Conservation (phyloP, 352 stramenopile species). For the Hyaloperonospora arabidopsidis region DNA sequence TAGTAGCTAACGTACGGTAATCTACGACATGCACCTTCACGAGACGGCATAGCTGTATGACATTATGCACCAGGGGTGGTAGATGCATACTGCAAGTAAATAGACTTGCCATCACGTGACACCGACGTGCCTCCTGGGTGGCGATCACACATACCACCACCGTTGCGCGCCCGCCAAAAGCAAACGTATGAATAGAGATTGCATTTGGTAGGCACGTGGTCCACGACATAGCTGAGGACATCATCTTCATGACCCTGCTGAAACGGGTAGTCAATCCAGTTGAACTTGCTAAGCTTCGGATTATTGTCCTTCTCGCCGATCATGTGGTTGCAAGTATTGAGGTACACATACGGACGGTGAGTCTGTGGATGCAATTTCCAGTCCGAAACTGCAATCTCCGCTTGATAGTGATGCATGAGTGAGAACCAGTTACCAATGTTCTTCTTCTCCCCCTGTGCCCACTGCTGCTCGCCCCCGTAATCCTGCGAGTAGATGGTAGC, state of each 20-base stretch:
- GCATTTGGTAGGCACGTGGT: slow-evolving; percentile 78
- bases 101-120: slow-evolving; percentile 49
- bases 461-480: slow-evolving; percentile 68
- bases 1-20: slow-evolving; percentile 17
- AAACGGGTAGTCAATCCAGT: slow-evolving; percentile 81
- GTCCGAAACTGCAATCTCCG: slow-evolving; percentile 37
- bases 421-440: slow-evolving; percentile 83
- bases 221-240: slow-evolving; percentile 71
- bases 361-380: slow-evolving; percentile 41
- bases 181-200: slow-evolving; percentile 84
- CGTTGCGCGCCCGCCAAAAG: slow-evolving; percentile 69
- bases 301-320: slow-evolving; percentile 84
- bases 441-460: slow-evolving; percentile 77
- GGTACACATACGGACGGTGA: slow-evolving; percentile 63
- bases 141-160: slow-evolving; percentile 66
- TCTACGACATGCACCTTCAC: not conserved
- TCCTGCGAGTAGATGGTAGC: slow-evolving; percentile 60
- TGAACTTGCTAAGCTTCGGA: slow-evolving; percentile 54
- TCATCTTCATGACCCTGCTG: slow-evolving; percentile 55
- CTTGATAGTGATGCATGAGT: slow-evolving; percentile 83
- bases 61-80: slow-evolving; percentile 18
- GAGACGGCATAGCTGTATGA: not conserved
- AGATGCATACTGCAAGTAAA: slow-evolving; percentile 38
- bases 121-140: slow-evolving; percentile 43
- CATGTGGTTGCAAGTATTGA: slow-evolving; percentile 89